Conservation (phyloP, 345 rosid species). For the Acer campestre region DNA sequence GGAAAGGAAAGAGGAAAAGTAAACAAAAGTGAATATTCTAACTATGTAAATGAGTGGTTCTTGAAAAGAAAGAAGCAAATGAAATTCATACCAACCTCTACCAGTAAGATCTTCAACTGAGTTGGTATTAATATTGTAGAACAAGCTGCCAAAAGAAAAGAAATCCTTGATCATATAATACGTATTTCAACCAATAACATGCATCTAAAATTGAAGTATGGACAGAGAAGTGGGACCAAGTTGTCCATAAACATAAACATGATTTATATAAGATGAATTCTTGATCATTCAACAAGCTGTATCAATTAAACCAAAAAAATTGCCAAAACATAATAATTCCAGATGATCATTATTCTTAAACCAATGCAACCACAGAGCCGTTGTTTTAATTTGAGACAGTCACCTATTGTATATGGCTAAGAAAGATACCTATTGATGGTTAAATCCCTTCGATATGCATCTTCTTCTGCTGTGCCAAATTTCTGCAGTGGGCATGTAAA, state of each 20-base stretch:
- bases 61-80: slow-evolving; percentile 13
- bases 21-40: not conserved
- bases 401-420: not conserved
- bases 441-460: slow-evolving; percentile 89
- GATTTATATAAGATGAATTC: not conserved
- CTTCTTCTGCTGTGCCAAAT: slow-evolving; percentile 95
- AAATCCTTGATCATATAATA: slow-evolving; percentile 15
- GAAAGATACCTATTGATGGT: slow-evolving; percentile 83
- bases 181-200: slow-evolving; percentile 1
- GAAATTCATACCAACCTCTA: slow-evolving; percentile 57
- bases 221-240: not conserved
- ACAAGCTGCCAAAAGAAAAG: slow-evolving; percentile 59
- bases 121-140: slow-evolving; percentile 79
- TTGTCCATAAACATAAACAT: not conserved
- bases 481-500: slow-evolving; percentile 41
- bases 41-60: slow-evolving; percentile 6
- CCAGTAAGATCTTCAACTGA: slow-evolving; percentile 83
- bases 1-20: not conserved
- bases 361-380: not conserved
- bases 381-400: not conserved
- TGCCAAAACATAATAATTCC: not conserved
- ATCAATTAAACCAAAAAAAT: not conserved
- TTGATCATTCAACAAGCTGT: not conserved
- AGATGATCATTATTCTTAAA: not conserved
- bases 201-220: not conserved